Conservation (phyloP, 2,329 filamentous ascomycete genomes). For the Hypoxylon sp. region DNA sequence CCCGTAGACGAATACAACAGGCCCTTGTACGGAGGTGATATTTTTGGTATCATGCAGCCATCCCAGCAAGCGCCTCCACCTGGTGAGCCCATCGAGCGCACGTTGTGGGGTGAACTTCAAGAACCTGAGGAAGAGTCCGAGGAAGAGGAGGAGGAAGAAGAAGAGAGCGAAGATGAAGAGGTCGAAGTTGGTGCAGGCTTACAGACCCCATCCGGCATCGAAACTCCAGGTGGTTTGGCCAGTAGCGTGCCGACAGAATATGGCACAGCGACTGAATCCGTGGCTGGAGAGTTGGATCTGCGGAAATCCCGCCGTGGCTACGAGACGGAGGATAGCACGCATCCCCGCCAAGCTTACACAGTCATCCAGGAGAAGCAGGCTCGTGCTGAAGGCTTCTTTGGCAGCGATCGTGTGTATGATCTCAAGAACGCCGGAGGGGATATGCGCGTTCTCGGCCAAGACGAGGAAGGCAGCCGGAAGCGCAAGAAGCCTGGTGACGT, state of each 20-base stretch:
- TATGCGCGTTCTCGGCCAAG: conserved; percentile 82
- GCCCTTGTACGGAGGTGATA: conserved; percentile 92
- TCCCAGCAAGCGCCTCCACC: conserved; percentile 60
- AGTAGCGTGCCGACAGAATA: conserved; percentile 88
- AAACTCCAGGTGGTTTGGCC: conserved; percentile 84
- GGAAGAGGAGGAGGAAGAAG: conserved; percentile 79
- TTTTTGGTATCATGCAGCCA: conserved; percentile 80
- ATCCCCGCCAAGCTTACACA: conserved; percentile 86
- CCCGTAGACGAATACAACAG: conserved; percentile 94
- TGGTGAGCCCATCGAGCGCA: conserved; percentile 87
- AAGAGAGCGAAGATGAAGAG: conserved; percentile 76
- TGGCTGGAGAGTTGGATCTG: conserved; percentile 90
- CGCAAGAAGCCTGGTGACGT: conserved; percentile 97
- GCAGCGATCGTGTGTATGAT: conserved; percentile 94
- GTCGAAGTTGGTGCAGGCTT: conserved; percentile 75
- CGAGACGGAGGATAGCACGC: conserved; percentile 85
- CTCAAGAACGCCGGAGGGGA: conserved; percentile 70
- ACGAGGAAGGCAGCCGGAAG: conserved; percentile 80
- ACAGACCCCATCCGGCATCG: conserved; percentile 81
- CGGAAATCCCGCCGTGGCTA: conserved; percentile 88
- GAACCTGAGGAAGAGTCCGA: conserved; percentile 72
- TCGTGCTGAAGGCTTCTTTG: conserved; percentile 92
- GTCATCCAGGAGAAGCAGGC: conserved; percentile 91
- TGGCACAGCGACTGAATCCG: conserved; percentile 76
- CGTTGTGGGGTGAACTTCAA: conserved; percentile 92